A percentile compares a stretch with the other conserved stretches of the same genome.
These are phyloP conservation scores for Gossypium trilobum DNA, from an alignment of 441 rosid species.

Conservation along the genomic window DNA sequence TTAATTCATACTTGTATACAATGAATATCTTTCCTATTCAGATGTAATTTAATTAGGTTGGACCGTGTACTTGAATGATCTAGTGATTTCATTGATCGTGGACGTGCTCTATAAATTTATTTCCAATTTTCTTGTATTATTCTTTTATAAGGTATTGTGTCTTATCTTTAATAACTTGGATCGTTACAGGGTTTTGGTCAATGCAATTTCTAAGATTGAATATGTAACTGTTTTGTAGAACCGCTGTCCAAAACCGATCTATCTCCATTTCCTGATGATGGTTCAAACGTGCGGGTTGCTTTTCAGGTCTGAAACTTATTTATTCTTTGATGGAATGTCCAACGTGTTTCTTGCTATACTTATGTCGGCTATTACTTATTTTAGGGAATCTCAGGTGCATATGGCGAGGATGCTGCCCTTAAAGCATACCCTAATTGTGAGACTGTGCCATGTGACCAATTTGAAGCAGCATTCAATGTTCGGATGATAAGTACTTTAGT, in stretches of 20 bases:
- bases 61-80: not conserved
- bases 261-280: conserved; percentile 31
- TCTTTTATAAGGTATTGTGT: not conserved
- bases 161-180: not conserved
- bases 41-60: not conserved
- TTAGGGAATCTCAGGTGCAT: conserved; percentile 86
- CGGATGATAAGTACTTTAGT: not conserved
- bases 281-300: conserved; percentile 59
- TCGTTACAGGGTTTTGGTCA: not conserved
- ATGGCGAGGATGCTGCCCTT: conserved; percentile 83
- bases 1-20: not conserved
- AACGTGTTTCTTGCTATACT: conserved; percentile 10
- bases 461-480: conserved; percentile 86
- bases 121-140: not conserved
- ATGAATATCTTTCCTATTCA: not conserved
- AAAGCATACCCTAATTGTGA: conserved; percentile 81
- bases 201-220: conserved; percentile 15
- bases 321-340: conserved; percentile 9
- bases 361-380: conserved; percentile 17
- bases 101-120: not conserved
- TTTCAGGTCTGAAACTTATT: conserved; percentile 51
- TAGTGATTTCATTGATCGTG: not conserved
- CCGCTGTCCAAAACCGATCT: conserved; percentile 54
- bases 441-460: conserved; percentile 82
- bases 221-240: conserved; percentile 40